These are phyloP conservation scores for Blastobotrys robertii DNA, from an alignment of 805 yeast genomes.

Conservation along the genomic window DNA sequence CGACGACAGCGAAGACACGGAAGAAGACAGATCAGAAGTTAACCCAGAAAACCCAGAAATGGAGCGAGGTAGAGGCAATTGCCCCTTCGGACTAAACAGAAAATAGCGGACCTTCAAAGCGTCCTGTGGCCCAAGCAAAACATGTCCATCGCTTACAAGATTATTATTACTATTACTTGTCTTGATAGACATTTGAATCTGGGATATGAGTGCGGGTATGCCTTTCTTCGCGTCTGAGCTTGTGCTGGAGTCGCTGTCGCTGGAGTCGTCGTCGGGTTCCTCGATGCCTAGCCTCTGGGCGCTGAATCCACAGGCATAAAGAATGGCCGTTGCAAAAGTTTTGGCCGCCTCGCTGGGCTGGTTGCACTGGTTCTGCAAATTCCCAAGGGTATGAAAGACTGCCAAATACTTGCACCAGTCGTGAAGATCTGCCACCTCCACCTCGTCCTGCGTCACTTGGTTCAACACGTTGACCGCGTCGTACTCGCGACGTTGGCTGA, in stretches of 20 bases:
- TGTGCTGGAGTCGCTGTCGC: neutral
- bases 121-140: constrained; percentile 1
- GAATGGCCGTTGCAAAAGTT: constrained; percentile 15
- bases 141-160: neutral
- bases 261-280: neutral
- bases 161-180: neutral
- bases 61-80: too few species aligned
- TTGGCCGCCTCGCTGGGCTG: constrained; percentile 16
- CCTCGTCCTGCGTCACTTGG: constrained; percentile 9
- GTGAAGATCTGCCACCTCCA: neutral
- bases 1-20: too few species aligned
- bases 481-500: too few species aligned
- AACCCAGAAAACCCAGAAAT: too few species aligned
- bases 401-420: neutral
- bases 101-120: constrained; percentile 4
- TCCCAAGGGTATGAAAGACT: constrained; percentile 18
- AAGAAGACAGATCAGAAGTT: too few species aligned
- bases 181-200: too few species aligned
- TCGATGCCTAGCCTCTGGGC: constrained; percentile 6
- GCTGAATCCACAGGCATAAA: neutral
- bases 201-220: too few species aligned
- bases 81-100: constrained; percentile 5
- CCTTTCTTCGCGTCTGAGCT: too few species aligned
- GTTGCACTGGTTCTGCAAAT: constrained; percentile 14
- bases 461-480: constrained; percentile 13